These are phyloP conservation scores for Ambrosia trifida DNA, from an alignment of 129 eudicot species.

Conservation along the genomic window DNA sequence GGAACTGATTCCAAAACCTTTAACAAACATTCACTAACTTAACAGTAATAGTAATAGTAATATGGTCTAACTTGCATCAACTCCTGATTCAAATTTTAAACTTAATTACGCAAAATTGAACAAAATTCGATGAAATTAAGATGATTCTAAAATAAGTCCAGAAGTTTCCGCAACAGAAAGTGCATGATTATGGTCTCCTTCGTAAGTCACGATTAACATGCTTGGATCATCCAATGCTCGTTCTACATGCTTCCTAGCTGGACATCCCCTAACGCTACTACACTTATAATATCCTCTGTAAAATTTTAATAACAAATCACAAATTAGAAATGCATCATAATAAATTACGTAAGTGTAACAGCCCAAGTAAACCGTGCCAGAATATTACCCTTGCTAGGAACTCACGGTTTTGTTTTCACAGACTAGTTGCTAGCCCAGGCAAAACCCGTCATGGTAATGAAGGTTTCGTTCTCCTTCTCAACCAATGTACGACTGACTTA, in stretches of 20 bases:
- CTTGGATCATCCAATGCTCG: slow-evolving; percentile 82
- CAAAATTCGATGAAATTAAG: slow-evolving; percentile 38
- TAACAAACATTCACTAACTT: slow-evolving; percentile 21
- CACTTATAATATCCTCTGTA: slow-evolving; percentile 94
- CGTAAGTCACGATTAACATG: slow-evolving; percentile 86
- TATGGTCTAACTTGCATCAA: neutral
- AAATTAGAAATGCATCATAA: neutral
- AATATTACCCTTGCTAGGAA: no score
- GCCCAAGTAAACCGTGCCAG: no score
- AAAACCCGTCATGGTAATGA: no score
- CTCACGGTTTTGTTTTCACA: no score
- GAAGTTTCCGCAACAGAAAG: slow-evolving; percentile 59
- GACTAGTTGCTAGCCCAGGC: no score
- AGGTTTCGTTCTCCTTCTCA: no score
- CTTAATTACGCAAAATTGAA: neutral
- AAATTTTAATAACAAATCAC: neutral
- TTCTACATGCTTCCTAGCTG: slow-evolving; percentile 93
- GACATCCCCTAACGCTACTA: slow-evolving; percentile 91
- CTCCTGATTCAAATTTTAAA: slow-evolving; percentile 6
- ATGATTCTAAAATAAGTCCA: slow-evolving; percentile 70
- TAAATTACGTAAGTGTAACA: no score
- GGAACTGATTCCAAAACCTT: slow-evolving; percentile 38
- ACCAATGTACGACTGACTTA: neutral
- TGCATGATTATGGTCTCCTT: slow-evolving; percentile 87
- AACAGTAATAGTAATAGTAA: no score